Percentiles rank a stretch among this genome's conserved stretches.
Evolutionary conservation across 108 stramenopile genomes (phyloP).

Genomic region (Pseudonitzschia multistriata): DNA sequence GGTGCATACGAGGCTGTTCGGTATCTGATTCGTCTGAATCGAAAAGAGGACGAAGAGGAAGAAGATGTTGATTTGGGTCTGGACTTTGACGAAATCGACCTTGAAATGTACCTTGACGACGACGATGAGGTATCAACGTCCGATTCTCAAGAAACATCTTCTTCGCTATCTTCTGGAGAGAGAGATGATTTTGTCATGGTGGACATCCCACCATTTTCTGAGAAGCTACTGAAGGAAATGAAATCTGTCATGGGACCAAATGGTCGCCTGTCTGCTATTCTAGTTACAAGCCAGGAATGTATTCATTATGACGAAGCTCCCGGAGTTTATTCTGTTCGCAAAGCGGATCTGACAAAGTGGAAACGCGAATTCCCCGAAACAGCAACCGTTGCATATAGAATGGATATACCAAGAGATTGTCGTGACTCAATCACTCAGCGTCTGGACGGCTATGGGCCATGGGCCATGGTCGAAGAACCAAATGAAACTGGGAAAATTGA

Average conservation of each 20-base stretch:
- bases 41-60: slow-evolving; percentile 13
- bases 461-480: slow-evolving; percentile 51
- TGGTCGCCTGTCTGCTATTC: slow-evolving; percentile 46
- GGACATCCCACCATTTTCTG: slow-evolving; percentile 84
- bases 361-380: slow-evolving; percentile 58
- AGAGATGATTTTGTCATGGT: slow-evolving; percentile 55
- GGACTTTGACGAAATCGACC: slow-evolving; percentile 2
- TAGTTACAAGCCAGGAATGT: slow-evolving; percentile 69
- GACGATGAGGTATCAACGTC: slow-evolving; percentile 5
- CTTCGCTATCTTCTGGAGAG: background rate
- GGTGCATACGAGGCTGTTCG: slow-evolving; percentile 47
- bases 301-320: slow-evolving; percentile 77
- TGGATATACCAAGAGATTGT: slow-evolving; percentile 83
- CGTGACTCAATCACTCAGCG: slow-evolving; percentile 58
- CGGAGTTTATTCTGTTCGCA: slow-evolving; percentile 55
- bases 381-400: slow-evolving; percentile 55
- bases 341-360: slow-evolving; percentile 65
- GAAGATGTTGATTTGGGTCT: background rate
- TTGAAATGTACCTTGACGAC: slow-evolving; percentile 10
- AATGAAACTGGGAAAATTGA: slow-evolving; percentile 8
- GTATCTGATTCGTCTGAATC: slow-evolving; percentile 49
- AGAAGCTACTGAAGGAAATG: slow-evolving; percentile 51
- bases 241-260: slow-evolving; percentile 64
- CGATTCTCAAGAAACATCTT: background rate
- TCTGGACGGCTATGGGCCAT: slow-evolving; percentile 86